These are phyloP conservation scores for Daldinia decipiens DNA, from an alignment of 495 filamentous ascomycete genomes.

Conservation along the genomic window DNA sequence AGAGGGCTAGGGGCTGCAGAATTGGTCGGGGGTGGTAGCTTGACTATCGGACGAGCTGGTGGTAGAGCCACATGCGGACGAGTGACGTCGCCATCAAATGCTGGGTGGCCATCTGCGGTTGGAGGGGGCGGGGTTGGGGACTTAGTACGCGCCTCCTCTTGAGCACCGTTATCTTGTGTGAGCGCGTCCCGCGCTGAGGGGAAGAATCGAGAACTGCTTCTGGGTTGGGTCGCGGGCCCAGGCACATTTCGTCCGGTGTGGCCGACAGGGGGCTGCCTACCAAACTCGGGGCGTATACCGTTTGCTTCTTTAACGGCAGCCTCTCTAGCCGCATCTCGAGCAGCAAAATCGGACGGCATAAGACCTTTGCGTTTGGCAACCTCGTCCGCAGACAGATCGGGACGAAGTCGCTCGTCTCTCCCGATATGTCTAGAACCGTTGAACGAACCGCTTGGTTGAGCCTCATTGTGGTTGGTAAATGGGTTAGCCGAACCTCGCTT, in stretches of 20 bases:
- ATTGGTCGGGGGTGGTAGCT: slow-evolving; percentile 67
- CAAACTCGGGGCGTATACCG: slow-evolving; percentile 49
- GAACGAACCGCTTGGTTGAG: slow-evolving; percentile 7
- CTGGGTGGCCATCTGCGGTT: slow-evolving; percentile 75
- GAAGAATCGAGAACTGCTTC: slow-evolving; percentile 76
- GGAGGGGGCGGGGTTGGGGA: slow-evolving; percentile 78
- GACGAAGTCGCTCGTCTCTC: neutral
- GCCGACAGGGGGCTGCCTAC: slow-evolving; percentile 49
- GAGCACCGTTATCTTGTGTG: slow-evolving; percentile 6
- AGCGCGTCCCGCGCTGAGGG: slow-evolving; percentile 53
- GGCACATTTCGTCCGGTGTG: slow-evolving; percentile 52
- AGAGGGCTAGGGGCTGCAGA: slow-evolving; percentile 50
- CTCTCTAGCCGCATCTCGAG: slow-evolving; percentile 10
- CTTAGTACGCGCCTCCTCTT: slow-evolving; percentile 47
- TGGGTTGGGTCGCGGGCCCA: slow-evolving; percentile 38
- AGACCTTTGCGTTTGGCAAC: slow-evolving; percentile 25
- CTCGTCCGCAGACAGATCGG: slow-evolving; percentile 1
- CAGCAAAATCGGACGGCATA: slow-evolving; percentile 27
- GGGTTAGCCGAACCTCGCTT: slow-evolving; percentile 1
- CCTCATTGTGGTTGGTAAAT: slow-evolving; percentile 38
- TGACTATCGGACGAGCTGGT: slow-evolving; percentile 72
- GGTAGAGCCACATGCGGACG: slow-evolving; percentile 77
- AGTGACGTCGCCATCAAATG: slow-evolving; percentile 70
- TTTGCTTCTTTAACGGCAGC: slow-evolving; percentile 16
- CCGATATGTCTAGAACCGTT: neutral